Evolutionary conservation across 2,329 filamentous ascomycete species (phyloP), one percentile per base, ranked within the genome.

Genomic region (Alternaria conjuncta): DNA sequence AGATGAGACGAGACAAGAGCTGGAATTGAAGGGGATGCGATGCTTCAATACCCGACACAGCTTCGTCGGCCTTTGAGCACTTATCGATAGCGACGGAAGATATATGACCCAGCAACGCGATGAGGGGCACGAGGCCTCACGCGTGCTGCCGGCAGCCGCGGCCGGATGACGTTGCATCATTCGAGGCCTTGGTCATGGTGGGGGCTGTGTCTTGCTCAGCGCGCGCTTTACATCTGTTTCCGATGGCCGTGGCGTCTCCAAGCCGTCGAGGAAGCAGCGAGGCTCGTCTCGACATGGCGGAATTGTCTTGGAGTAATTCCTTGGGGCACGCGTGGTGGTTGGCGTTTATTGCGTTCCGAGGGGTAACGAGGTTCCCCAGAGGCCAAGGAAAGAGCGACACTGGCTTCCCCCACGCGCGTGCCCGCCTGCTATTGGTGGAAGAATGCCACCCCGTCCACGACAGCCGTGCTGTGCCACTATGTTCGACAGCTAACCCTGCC

Each of bases 91-190:
- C 41, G 67, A 69, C 74, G 75, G 73, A 75, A 73, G 73, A 75
- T 71, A 68, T 61, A 68, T 63, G 45, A 53, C 36, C 56, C 26
- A 56, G 53, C 62, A 65, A 41, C 69, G 63, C 64, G 64, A 64
- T 67, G 74, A 75, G 74, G 72, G 74, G 74, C 69, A 71, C 63
- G 51, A 67, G 67, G 63, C 47, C 67, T 55, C 55, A 50, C 53
- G 65, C 60, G 68, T 71, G 75, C 71, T 74, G 67, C 74, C 74
- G 75, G 70, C 58, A 64, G 62, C 71, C 76, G 71, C 71, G 71
- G 71, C 71, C 71, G 71, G 64, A 64, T 68, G 68, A 65, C 59
- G 64, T 66, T 67, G 30, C 43, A 54, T 36, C 26, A 49, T 49
- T 54, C 46, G 50, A 30, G 51, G 15, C 25, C 26, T n/a, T 55